These are phyloP conservation scores for Maudiozyma bulderi DNA, from an alignment of 805 yeast genomes.

Conservation along the genomic window DNA sequence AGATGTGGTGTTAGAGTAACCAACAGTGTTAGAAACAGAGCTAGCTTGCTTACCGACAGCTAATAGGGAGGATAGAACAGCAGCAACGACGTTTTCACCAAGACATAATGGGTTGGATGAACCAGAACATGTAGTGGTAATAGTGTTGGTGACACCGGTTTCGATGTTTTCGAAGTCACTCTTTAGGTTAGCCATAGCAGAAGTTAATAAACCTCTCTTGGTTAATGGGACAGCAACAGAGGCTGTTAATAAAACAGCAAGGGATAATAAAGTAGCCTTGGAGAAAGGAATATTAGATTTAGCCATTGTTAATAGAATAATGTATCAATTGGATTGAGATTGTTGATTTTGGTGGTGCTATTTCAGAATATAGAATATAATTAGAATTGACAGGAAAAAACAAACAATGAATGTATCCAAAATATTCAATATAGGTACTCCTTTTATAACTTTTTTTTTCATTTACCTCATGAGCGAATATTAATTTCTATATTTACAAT, in stretches of 20 bases:
- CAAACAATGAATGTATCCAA: neutral
- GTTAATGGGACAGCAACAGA: neutral
- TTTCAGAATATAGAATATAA: neutral
- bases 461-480: neutral
- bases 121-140: neutral
- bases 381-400: neutral
- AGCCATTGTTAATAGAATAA: neutral
- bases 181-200: neutral
- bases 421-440: neutral
- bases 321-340: neutral
- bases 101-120: neutral
- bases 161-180: neutral
- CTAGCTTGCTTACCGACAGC: neutral
- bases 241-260: neutral
- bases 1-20: neutral
- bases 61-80: neutral
- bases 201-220: neutral
- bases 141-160: neutral
- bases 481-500: too few relatives aligned
- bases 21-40: neutral
- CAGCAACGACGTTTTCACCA: slow-evolving; percentile 1
- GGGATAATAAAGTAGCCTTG: neutral
- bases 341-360: neutral
- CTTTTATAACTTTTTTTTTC: neutral
- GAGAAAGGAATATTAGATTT: neutral